A percentile compares a stretch with the other conserved stretches of the same genome.
These are phyloP conservation scores for Prunus padus DNA, from an alignment of 306 rosid genomes.

Conservation along the genomic window DNA sequence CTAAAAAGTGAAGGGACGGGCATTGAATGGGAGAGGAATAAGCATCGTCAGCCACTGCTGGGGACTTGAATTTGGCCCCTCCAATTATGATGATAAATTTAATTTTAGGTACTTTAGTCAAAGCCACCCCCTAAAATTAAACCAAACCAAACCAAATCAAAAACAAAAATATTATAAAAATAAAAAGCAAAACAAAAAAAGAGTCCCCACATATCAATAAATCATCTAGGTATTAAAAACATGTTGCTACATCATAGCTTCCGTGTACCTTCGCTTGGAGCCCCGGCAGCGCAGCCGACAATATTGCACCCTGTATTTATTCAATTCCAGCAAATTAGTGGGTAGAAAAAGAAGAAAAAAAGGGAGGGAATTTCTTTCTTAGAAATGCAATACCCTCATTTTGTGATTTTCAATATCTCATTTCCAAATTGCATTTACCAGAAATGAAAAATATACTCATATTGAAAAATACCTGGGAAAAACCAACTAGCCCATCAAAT, in stretches of 20 bases:
- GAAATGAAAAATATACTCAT: background rate
- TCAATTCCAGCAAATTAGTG: background rate
- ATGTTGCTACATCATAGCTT: background rate
- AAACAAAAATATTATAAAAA: background rate
- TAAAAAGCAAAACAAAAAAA: background rate
- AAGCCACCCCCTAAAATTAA: constrained; percentile 58
- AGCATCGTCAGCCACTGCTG: constrained; percentile 48
- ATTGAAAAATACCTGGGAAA: constrained; percentile 69
- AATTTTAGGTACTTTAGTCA: constrained; percentile 66
- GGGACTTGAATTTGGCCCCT: constrained; percentile 64
- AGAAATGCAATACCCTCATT: too few relatives aligned
- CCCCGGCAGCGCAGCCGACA: constrained; percentile 65
- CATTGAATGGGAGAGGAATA: constrained; percentile 53
- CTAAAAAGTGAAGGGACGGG: constrained; percentile 79
- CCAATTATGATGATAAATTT: constrained; percentile 70
- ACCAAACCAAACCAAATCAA: background rate
- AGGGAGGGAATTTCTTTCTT: too few relatives aligned
- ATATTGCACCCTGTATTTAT: constrained; percentile 62
- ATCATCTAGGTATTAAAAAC: background rate
- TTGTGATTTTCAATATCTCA: background rate
- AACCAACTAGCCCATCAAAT: constrained; percentile 86
- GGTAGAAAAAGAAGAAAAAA: too few relatives aligned
- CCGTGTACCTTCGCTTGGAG: constrained; percentile 69
- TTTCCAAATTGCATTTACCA: background rate
- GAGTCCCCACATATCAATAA: background rate